Conservation (phyloP, 306 rosid species). For the Rosa multiflora region DNA sequence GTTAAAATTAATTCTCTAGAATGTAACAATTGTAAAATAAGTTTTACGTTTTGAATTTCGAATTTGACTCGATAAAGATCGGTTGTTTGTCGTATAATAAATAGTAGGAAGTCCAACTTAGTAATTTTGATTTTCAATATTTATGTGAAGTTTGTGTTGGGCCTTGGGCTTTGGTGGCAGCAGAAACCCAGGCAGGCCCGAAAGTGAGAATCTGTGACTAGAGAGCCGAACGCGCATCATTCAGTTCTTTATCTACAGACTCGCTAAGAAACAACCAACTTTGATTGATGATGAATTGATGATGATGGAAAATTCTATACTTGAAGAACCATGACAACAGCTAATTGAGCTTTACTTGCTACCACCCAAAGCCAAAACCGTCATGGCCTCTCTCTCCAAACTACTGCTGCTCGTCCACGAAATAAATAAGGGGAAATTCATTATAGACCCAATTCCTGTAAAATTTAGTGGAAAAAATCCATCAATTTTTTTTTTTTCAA, state of each 20-base stretch:
- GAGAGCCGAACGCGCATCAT: background rate
- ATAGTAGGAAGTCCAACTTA: too few species aligned
- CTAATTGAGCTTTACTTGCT: background rate
- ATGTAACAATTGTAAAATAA: too few species aligned
- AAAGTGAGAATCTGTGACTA: background rate
- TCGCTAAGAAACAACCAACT: background rate
- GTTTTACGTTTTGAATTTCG: too few species aligned
- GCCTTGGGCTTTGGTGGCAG: background rate
- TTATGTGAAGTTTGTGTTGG: background rate
- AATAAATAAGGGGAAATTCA: too few species aligned
- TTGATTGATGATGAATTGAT: background rate
- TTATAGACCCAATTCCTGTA: too few species aligned
- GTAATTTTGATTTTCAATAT: too few species aligned
- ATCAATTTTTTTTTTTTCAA: too few species aligned
- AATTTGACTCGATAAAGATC: too few species aligned
- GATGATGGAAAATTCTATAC: background rate
- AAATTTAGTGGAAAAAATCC: too few species aligned
- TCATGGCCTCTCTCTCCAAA: slow-evolving; percentile 58
- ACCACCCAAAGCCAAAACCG: background rate
- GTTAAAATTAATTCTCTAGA: too few species aligned
- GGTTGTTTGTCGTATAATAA: too few species aligned
- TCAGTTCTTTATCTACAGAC: background rate
- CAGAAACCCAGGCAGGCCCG: background rate
- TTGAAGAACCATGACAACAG: background rate
- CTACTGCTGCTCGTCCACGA: slow-evolving; percentile 7